Evolutionary conservation across 164 flowering plant genomes (phyloP).

Genomic region (Nelumbo lutea): DNA sequence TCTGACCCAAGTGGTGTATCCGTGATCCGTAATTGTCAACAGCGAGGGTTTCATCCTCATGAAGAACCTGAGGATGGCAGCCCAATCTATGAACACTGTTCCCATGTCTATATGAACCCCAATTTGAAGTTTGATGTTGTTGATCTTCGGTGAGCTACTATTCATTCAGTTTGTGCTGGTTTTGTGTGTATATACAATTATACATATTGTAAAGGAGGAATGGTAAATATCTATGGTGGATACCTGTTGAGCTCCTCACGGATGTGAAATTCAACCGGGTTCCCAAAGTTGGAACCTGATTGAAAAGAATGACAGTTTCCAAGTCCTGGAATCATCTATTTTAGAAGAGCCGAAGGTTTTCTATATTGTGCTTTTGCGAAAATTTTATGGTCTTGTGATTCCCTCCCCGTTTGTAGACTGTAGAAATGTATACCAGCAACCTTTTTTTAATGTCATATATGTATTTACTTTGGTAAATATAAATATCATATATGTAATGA

Average conservation of each 20-base stretch:
- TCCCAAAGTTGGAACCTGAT: background rate
- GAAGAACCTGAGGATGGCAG: slow-evolving; percentile 84
- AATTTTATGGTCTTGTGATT: background rate
- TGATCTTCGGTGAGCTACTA: slow-evolving; percentile 61
- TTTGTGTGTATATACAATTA: background rate
- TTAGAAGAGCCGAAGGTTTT: too few relatives aligned
- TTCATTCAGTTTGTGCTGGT: background rate
- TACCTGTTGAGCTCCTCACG: background rate
- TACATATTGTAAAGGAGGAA: background rate
- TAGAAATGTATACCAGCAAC: too few relatives aligned
- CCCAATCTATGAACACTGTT: slow-evolving; percentile 86
- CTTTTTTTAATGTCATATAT: background rate
- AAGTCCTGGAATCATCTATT: too few relatives aligned
- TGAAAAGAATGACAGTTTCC: background rate
- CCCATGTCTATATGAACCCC: slow-evolving; percentile 84
- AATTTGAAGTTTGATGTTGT: slow-evolving; percentile 62
- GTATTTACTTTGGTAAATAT: too few relatives aligned
- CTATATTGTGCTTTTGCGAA: background rate
- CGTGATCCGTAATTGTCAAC: slow-evolving; percentile 76
- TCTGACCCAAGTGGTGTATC: slow-evolving; percentile 89
- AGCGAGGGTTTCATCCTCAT: slow-evolving; percentile 98
- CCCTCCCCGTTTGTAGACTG: background rate
- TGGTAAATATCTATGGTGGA: slow-evolving; percentile 3
- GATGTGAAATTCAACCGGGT: background rate
- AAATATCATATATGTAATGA: background rate